A percentile compares a stretch with the other conserved stretches of the same genome.
Evolutionary conservation across 2,329 filamentous ascomycete genomes (phyloP).

Genomic region (Epicoccum sorghinum): DNA sequence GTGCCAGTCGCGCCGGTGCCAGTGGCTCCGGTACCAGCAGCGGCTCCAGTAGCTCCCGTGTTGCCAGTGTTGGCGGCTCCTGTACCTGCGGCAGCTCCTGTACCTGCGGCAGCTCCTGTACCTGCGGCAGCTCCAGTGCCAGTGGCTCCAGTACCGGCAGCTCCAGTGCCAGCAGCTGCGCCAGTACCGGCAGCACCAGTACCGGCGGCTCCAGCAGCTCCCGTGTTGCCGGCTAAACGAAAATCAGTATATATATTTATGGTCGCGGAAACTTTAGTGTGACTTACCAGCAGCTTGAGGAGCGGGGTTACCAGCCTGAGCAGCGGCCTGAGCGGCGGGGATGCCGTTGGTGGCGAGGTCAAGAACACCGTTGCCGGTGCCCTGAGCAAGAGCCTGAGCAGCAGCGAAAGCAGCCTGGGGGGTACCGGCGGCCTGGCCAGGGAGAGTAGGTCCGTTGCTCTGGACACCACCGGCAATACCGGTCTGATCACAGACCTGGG

Average conservation of each 20-base stretch:
- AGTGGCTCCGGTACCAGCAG: neutral
- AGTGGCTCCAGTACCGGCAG: too few relatives aligned
- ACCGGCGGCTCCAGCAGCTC: too few relatives aligned
- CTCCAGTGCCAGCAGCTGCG: too few relatives aligned
- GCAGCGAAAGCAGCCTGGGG: conserved; percentile 40
- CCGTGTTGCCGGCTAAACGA: too few relatives aligned
- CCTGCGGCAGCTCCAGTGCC: too few relatives aligned
- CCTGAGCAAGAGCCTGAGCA: conserved; percentile 33
- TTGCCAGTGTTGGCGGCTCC: too few relatives aligned
- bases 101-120: too few relatives aligned
- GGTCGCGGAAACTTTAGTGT: too few relatives aligned
- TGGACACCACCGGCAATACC: conserved; percentile 44
- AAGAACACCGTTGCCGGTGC: conserved; percentile 38
- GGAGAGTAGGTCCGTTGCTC: conserved; percentile 34
- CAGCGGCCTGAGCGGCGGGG: conserved; percentile 12
- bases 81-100: too few relatives aligned
- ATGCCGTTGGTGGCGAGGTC: conserved; percentile 25
- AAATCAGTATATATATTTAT: too few relatives aligned
- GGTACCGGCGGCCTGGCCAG: conserved; percentile 37
- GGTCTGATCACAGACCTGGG: conserved; percentile 40
- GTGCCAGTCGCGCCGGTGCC: neutral
- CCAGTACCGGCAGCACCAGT: too few relatives aligned
- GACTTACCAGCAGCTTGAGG: neutral
- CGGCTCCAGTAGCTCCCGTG: neutral
- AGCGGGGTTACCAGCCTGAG: conserved; percentile 14